phyloP scores from a whole-genome alignment of 768 basidiomycete species.

The Hortiboletus campestris region DNA sequence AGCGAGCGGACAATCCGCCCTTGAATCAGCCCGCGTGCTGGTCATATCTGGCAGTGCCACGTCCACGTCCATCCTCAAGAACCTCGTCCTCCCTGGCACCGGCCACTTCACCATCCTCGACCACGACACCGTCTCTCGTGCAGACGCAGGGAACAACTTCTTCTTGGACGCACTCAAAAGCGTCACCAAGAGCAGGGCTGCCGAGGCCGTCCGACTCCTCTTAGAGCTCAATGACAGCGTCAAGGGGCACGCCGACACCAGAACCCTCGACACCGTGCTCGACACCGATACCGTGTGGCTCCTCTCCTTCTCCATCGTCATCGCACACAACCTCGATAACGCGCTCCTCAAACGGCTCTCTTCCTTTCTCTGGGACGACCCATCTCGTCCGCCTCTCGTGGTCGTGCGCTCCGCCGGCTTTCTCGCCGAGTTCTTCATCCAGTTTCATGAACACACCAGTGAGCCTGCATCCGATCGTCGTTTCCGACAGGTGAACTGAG shows the following conservation, averaged over 20 bases:
- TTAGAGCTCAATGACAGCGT: constrained; percentile 89
- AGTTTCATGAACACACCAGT: constrained; percentile 88
- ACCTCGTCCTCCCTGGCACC: constrained; percentile 93
- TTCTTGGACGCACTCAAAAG: constrained; percentile 79
- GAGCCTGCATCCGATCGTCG: constrained; percentile 27
- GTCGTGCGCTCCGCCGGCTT: constrained; percentile 86
- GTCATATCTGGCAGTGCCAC: constrained; percentile 81
- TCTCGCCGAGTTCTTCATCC: constrained; percentile 83
- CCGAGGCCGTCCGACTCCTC: constrained; percentile 74
- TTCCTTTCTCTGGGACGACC: constrained; percentile 63
- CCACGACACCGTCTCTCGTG: constrained; percentile 51
- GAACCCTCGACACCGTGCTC: constrained; percentile 58
- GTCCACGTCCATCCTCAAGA: constrained; percentile 88
- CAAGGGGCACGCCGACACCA: constrained; percentile 59
- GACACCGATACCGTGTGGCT: constrained; percentile 52
- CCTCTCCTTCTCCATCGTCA: constrained; percentile 70
- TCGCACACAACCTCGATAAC: constrained; percentile 77
- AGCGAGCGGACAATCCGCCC: constrained; percentile 82
- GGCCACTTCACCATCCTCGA: constrained; percentile 96
- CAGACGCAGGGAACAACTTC: constrained; percentile 95
- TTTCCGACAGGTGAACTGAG: not conserved
- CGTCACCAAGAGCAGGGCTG: constrained; percentile 76
- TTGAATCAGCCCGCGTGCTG: constrained; percentile 81
- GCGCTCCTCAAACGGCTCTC: constrained; percentile 57
- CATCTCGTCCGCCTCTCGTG: constrained; percentile 64